Evolutionary conservation across 1,139 yeast genomes (phyloP).

Genomic region (Scheffersomyces illinoinensis): DNA sequence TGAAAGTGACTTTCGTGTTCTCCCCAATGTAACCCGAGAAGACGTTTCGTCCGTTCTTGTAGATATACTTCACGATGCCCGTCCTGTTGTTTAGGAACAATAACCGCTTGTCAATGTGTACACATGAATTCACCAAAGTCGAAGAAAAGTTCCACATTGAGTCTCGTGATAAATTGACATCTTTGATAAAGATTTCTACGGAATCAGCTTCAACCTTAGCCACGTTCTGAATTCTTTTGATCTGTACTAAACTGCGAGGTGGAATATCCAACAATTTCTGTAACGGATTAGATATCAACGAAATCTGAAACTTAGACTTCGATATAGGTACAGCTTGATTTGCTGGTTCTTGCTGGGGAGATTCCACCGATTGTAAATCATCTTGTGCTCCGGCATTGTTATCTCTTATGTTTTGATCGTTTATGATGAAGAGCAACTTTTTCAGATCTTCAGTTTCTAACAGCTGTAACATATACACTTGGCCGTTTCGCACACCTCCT

Average conservation of each 20-base stretch:
- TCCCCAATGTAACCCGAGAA: constrained; percentile 68
- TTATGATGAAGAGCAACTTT: constrained; percentile 28
- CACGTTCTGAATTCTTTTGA: constrained; percentile 39
- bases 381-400: constrained; percentile 1
- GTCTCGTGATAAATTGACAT: constrained; percentile 80
- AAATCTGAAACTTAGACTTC: constrained; percentile 38
- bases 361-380: background rate
- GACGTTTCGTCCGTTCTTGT: constrained; percentile 66
- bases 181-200: constrained; percentile 79
- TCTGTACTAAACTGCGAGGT: constrained; percentile 60
- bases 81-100: constrained; percentile 59
- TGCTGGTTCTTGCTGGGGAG: background rate
- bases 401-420: constrained; percentile 16
- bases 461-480: constrained; percentile 60
- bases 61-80: constrained; percentile 66
- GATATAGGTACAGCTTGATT: background rate
- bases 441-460: constrained; percentile 30
- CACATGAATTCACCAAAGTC: constrained; percentile 59
- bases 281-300: constrained; percentile 64
- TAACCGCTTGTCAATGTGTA: constrained; percentile 65
- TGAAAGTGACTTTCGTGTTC: constrained; percentile 75
- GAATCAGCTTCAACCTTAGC: constrained; percentile 69
- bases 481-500: constrained; percentile 63
- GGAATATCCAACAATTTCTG: constrained; percentile 66
- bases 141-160: constrained; percentile 91